Conservation (phyloP, 768 basidiomycete species). For the Vararia minispora region DNA sequence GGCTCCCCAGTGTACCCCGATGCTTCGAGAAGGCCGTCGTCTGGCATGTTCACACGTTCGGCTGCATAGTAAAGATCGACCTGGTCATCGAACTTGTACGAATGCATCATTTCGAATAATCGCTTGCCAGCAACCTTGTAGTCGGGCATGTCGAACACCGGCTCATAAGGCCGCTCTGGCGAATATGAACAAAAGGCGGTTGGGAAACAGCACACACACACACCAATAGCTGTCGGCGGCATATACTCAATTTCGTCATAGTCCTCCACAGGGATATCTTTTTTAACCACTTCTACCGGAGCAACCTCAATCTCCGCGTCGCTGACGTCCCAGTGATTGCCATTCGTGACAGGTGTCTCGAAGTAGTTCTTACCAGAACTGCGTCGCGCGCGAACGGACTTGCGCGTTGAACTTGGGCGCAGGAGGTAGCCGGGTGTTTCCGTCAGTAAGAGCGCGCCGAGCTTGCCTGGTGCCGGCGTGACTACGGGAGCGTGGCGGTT, state of each 20-base stretch:
- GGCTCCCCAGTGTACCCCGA: constrained; percentile 6
- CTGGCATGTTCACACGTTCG: constrained; percentile 7
- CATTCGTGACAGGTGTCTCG: constrained; percentile 55
- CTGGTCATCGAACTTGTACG: constrained; percentile 24
- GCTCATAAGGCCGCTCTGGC: constrained; percentile 31
- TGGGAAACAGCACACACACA: constrained; percentile 12
- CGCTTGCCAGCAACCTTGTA: constrained; percentile 30
- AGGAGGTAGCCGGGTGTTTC: constrained; percentile 28
- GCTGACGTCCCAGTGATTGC: constrained; percentile 69
- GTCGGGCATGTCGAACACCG: constrained; percentile 38
- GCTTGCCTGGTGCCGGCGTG: constrained; percentile 25
- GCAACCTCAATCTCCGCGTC: constrained; percentile 34
- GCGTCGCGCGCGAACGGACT: constrained; percentile 45
- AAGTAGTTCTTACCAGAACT: constrained; percentile 35
- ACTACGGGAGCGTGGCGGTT: constrained; percentile 39
- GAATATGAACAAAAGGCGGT: neutral
- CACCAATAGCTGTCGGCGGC: constrained; percentile 41
- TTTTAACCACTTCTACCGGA: constrained; percentile 14
- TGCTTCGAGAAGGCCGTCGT: constrained; percentile 6
- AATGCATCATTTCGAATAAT: constrained; percentile 26
- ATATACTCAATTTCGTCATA: constrained; percentile 44
- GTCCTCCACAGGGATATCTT: constrained; percentile 18
- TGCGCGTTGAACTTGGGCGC: constrained; percentile 60
- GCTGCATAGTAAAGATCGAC: constrained; percentile 17
- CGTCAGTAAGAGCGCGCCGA: constrained; percentile 22